Percentiles rank a stretch among this genome's conserved stretches.
Conservation (phyloP, 345 rosid genomes). For the Carallia brachiata region DNA sequence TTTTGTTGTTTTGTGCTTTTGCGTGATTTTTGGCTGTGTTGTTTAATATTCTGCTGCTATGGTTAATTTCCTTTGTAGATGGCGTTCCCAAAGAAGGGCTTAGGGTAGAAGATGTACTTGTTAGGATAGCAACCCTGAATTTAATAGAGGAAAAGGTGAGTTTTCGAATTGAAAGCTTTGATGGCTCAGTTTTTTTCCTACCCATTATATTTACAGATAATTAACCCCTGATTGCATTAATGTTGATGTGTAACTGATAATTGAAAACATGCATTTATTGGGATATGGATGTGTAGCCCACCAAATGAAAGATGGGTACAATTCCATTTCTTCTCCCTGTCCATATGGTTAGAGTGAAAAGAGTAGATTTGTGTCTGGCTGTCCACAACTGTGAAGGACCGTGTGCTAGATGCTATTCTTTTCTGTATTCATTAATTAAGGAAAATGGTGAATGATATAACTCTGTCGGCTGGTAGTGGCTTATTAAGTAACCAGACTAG, state of each 20-base stretch:
- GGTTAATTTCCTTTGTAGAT: conserved; percentile 50
- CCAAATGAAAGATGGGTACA: neutral
- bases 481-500: no score
- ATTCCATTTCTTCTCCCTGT: neutral
- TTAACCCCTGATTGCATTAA: neutral
- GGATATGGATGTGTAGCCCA: neutral
- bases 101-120: conserved; percentile 80
- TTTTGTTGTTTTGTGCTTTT: conserved; percentile 14
- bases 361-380: neutral
- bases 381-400: neutral
- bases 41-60: conserved; percentile 7
- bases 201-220: neutral
- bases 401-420: neutral
- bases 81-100: conserved; percentile 99
- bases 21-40: neutral
- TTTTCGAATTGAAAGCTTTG: conserved; percentile 5
- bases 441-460: neutral
- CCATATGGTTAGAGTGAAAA: neutral
- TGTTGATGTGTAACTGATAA: neutral
- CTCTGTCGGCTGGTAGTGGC: no score
- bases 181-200: neutral
- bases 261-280: neutral
- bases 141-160: conserved; percentile 76
- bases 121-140: conserved; percentile 70
- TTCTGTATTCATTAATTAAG: neutral